Conservation (phyloP, 768 basidiomycete species). For the Cantharellus cinnabarinus region DNA sequence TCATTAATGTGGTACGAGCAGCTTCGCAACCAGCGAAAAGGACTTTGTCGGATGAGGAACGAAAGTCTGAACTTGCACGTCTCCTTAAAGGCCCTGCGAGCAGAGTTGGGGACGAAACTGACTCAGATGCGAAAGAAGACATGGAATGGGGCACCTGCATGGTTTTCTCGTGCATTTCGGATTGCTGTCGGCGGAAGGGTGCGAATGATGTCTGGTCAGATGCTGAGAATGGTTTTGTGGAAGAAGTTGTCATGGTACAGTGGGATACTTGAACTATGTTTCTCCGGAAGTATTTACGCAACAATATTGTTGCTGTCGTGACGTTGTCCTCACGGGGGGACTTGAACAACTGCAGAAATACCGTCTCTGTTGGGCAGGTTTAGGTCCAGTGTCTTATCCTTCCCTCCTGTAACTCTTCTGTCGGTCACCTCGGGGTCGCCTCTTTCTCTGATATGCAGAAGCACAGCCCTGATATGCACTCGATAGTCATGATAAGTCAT, state of each 20-base stretch:
- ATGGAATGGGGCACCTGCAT: conserved; percentile 95
- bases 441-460: no score
- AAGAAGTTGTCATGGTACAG: conserved; percentile 56
- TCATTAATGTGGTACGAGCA: conserved; percentile 53
- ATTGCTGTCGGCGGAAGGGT: conserved; percentile 39
- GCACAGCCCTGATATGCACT: no score
- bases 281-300: not conserved
- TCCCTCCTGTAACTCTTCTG: no score
- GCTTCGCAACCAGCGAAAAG: conserved; percentile 10
- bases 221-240: conserved; percentile 34
- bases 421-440: no score
- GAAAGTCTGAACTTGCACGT: conserved; percentile 38
- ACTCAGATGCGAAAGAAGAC: not conserved
- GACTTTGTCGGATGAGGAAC: conserved; percentile 42
- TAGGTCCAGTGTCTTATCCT: no score
- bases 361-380: no score
- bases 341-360: no score
- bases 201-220: conserved; percentile 13
- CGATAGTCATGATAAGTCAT: no score
- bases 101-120: no score
- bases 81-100: conserved; percentile 25
- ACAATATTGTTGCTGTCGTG: no score
- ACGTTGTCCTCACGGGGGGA: no score
- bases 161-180: conserved; percentile 69
- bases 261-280: conserved; percentile 27